phyloP scores from a whole-genome alignment of 1,284 basidiomycete genomes.

The Cryptococcus jaspeensis region DNA sequence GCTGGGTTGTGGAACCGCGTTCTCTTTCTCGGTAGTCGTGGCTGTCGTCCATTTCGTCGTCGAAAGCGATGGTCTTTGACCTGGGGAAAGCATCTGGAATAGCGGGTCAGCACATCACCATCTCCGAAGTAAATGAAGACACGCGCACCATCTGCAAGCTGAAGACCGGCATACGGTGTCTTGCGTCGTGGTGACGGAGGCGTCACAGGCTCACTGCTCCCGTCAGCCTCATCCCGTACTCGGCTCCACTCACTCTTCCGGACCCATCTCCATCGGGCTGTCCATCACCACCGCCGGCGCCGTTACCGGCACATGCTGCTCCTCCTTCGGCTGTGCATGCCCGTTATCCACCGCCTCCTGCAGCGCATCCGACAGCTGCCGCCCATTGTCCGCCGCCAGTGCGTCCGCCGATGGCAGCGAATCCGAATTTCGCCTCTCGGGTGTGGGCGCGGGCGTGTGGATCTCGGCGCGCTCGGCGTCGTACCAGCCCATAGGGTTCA shows the following conservation, averaged over 20 bases:
- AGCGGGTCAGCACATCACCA: neutral
- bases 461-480: conserved; percentile 25
- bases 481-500: conserved; percentile 70
- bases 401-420: conserved; percentile 1
- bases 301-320: neutral
- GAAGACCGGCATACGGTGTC: conserved; percentile 31
- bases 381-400: conserved; percentile 2
- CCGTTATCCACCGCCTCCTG: conserved; percentile 11
- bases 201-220: conserved; percentile 9
- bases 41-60: conserved; percentile 45
- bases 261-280: conserved; percentile 13
- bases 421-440: conserved; percentile 1
- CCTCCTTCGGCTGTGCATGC: neutral
- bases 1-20: conserved; percentile 25
- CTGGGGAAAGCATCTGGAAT: conserved; percentile 53
- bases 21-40: conserved; percentile 21
- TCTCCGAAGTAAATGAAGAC: too few relatives aligned
- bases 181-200: conserved; percentile 9
- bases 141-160: conserved; percentile 25
- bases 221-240: neutral
- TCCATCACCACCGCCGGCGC: conserved; percentile 4
- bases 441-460: conserved; percentile 18
- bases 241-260: conserved; percentile 8
- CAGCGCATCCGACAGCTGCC: conserved; percentile 9
- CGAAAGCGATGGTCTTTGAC: conserved; percentile 61